Conservation (phyloP, 2,329 filamentous ascomycete species). For the Fusarium lyarnte region DNA sequence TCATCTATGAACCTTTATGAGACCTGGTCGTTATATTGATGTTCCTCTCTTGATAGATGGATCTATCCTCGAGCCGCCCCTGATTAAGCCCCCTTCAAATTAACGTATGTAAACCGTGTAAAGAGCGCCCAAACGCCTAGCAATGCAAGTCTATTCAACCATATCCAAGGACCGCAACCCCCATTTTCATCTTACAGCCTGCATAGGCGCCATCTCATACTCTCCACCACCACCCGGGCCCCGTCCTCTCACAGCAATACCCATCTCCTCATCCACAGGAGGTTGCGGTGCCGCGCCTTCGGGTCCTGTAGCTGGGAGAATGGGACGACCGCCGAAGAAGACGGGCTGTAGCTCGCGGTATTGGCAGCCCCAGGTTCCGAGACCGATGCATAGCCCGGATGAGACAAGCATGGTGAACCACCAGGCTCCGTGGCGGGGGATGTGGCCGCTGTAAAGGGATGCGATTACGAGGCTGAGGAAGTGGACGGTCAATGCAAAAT, state of each 20-base stretch:
- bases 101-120: constrained; percentile 11
- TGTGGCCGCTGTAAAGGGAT: constrained; percentile 77
- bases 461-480: constrained; percentile 82
- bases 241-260: constrained; percentile 61
- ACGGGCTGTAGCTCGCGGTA: constrained; percentile 91
- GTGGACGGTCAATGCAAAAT: constrained; percentile 92
- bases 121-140: constrained; percentile 45
- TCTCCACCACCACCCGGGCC: constrained; percentile 65
- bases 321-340: constrained; percentile 75
- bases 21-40: not conserved
- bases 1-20: not conserved
- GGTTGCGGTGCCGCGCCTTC: constrained; percentile 30
- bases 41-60: not conserved
- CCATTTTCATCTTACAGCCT: constrained; percentile 35
- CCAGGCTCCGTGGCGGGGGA: constrained; percentile 87
- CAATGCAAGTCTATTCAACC: constrained; percentile 48
- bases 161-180: constrained; percentile 4
- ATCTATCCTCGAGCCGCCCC: not conserved
- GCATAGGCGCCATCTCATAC: constrained; percentile 70
- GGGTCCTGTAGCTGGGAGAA: constrained; percentile 44
- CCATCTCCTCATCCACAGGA: constrained; percentile 59
- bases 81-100: constrained; percentile 1
- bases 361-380: constrained; percentile 91
- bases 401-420: constrained; percentile 72
- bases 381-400: constrained; percentile 57